Conservation (phyloP, 1,284 basidiomycete species). For the Sporisorium iseilematis-ciliati region DNA sequence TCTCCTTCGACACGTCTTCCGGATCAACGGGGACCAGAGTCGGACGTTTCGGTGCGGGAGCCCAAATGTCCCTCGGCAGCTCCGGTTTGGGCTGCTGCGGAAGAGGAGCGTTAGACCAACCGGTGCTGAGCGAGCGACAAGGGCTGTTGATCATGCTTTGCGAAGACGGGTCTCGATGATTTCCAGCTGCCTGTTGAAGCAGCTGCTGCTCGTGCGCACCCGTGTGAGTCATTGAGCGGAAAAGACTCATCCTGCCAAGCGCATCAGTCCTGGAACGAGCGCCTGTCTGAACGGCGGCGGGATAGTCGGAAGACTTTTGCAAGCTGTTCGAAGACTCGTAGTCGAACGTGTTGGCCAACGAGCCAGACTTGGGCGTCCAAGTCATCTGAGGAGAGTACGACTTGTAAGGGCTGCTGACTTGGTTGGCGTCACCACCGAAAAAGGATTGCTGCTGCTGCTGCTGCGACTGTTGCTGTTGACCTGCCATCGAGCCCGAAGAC, state of each 20-base stretch:
- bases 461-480: not conserved
- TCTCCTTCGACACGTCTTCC: conserved; percentile 31
- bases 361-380: conserved; percentile 1
- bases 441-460: conserved; percentile 4
- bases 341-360: not conserved
- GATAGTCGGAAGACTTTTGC: conserved; percentile 4
- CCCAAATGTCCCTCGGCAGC: conserved; percentile 41
- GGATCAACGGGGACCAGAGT: conserved; percentile 32
- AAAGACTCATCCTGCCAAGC: conserved; percentile 2
- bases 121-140: not conserved
- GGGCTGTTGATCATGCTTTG: not conserved
- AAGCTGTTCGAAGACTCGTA: not conserved
- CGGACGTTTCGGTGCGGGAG: conserved; percentile 36
- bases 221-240: conserved; percentile 15
- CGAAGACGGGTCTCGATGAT: not conserved
- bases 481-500: not conserved
- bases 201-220: conserved; percentile 3
- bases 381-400: conserved; percentile 16
- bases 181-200: not conserved
- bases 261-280: not conserved
- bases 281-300: not conserved
- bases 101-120: conserved; percentile 5
- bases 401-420: conserved; percentile 20
- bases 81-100: not conserved
- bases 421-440: conserved; percentile 1